Base-by-base conservation (phyloP, 176 grass and related monocot species). In the Secale cereale region DNA sequence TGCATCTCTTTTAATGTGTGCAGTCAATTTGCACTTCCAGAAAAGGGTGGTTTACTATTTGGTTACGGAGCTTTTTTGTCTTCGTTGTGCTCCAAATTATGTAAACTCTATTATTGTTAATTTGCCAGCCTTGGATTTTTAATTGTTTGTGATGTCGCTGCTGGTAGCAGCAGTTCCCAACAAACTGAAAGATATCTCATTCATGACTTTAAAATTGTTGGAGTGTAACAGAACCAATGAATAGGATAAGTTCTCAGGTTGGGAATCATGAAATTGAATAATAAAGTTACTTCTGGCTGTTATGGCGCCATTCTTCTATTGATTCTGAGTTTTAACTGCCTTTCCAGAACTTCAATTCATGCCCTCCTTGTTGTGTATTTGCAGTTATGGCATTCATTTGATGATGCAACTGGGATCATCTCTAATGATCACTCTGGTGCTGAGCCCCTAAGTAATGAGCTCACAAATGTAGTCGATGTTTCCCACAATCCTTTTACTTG, bases 301-400 rank as follows among this genome's bases (percentile, higher is more conserved):
- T 64, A 45, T 26, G 14, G 45, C 84, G 16, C 12, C 81, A 17
- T 54, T 71, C 10, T 22, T 27, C 8, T 75, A 25, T 36, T 26
- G 5, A 39, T 22, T 81, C 10, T 39, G 31, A 36, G 52, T 90
- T 85, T 69, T 54, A 88, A 78, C 29, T n/a, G 12, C 19, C 64
- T 80, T 10, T 30, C 35, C 22, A 20, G 10, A 76, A 57, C n/a
- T 69, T 70, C 67, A 19, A 65, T 30, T 28, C 23, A 3, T 0
- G 36, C 10, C 27, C 37, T 83, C 35, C 4, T 66, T 54, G n/a
- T 77, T 77, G 19, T 82, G 57, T 74, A 43, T 85, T 91, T 85
- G 10, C 59, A 98, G 89, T 64, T 82, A 39, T 95, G 95, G 93
- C 63, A 95, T 84, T 81, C 89, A 45, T 98, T 93, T 87, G 93